Evolutionary conservation across 192 early-diverging fungal species (phyloP), one percentile per base, ranked within the genome.

Genomic region (Backusella westeae): DNA sequence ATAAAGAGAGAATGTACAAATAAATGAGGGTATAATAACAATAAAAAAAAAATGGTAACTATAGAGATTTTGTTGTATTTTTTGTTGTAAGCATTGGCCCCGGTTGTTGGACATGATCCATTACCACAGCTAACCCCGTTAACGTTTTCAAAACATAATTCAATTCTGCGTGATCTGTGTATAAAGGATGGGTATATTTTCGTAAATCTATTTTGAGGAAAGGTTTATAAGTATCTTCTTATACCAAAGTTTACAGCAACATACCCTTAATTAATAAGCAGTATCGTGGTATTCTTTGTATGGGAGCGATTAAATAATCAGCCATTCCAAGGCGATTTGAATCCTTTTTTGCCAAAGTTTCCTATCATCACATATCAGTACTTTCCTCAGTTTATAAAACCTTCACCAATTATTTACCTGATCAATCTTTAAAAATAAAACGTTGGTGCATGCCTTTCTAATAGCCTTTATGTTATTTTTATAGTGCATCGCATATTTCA

Each of bases 251-350:
- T 39, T 8, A 38, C 23, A 10, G 4, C 38, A 29, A 14, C 17
- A 21, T 76, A 77, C 84, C 87, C 77, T 85, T 88, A 41, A 94
- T 82, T 34, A 94, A 77, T 76, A 94, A 74, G 35, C 88, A 88
- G 79, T 94, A 94, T 38, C 91, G 85, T 1, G 93, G 89, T 34
- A 93, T 89, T 35, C 93, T 86, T 80, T 94, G 93, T 56, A 94
- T 91, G 0, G 93, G 93, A 78, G 92, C 88, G 56, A 94, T 92
- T 71, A 94, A 82, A 75, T 90, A 82, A 77, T 93, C 93, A 34
- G 86, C 83, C 41, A 96, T 82, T 34, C 86, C 88, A 36, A 94
- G 78, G 6, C 85, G 84, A 34, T 84, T 89, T 4, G 79, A 84
- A 73, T 89, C 86, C 34, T 80, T 81, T 39, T 76, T 82, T 34